Evolutionary conservation across 176 grass and related monocot genomes (phyloP).

Genomic region (Cocos nucifera): DNA sequence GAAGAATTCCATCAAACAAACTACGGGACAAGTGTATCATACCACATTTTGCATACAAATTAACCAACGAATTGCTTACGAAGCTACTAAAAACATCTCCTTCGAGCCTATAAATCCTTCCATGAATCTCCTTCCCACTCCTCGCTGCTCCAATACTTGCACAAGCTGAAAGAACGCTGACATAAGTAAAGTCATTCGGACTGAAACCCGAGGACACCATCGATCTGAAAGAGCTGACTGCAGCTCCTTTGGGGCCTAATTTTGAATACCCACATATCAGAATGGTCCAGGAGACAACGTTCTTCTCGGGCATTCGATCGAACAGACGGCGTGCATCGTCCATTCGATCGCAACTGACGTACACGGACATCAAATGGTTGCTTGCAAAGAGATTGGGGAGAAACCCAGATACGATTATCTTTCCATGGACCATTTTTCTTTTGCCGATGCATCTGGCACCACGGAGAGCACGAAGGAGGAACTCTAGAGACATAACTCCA

Average conservation of each 20-base stretch:
- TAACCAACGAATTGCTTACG: conserved; percentile 3
- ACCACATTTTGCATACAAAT: conserved; percentile 6
- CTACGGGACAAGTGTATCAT: background rate
- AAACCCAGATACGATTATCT: background rate
- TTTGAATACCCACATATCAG: conserved; percentile 7
- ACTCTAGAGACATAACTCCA: too few relatives aligned
- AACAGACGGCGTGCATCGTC: conserved; percentile 3
- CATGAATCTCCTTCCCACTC: conserved; percentile 7
- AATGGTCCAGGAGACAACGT: conserved; percentile 10
- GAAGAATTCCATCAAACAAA: background rate
- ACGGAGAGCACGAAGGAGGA: conserved; percentile 5
- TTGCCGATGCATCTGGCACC: background rate
- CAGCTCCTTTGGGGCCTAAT: background rate
- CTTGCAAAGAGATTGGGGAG: background rate
- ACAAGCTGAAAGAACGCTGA: conserved; percentile 7
- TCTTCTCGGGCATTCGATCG: conserved; percentile 17
- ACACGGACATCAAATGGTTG: conserved; percentile 6
- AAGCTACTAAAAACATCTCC: background rate
- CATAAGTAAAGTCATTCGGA: conserved; percentile 1
- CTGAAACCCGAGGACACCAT: background rate
- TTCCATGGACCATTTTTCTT: background rate
- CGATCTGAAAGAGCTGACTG: background rate
- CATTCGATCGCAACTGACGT: background rate
- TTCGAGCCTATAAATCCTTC: background rate
- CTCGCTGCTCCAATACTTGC: background rate